Evolutionary conservation across 2,329 filamentous ascomycete genomes (phyloP).

Genomic region (Ophiocordyceps camponoti-leonardi): DNA sequence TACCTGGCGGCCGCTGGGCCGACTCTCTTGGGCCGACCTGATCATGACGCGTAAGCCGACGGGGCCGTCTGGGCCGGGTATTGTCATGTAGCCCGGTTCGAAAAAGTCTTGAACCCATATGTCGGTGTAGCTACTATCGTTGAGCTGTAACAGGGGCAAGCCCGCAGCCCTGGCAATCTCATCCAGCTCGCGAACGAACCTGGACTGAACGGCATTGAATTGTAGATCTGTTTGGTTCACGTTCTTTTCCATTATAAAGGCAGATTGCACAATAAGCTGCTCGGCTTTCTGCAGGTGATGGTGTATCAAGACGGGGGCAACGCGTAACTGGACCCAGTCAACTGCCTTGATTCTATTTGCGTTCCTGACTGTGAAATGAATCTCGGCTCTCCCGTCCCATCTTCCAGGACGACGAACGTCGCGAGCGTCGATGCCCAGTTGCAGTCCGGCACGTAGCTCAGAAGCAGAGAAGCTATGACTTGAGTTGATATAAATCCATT

Average conservation of each 20-base stretch:
- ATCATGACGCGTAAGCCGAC: conserved; percentile 16
- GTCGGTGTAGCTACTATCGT: conserved; percentile 6
- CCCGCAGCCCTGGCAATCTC: background rate
- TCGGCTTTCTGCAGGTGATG: conserved; percentile 16
- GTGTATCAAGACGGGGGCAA: conserved; percentile 20
- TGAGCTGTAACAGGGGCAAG: background rate
- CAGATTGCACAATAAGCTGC: conserved; percentile 9
- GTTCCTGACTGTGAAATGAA: conserved; percentile 13
- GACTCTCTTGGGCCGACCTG: conserved; percentile 5
- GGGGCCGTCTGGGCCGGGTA: conserved; percentile 17
- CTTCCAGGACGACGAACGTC: conserved; percentile 7
- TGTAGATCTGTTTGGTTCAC: background rate
- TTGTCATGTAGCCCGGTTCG: conserved; percentile 19
- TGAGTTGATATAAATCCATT: conserved; percentile 11
- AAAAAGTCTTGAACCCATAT: conserved; percentile 22
- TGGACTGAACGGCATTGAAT: background rate
- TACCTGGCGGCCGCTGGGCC: conserved; percentile 11
- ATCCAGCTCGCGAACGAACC: conserved; percentile 1
- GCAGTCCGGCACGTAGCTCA: conserved; percentile 12
- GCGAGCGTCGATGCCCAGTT: conserved; percentile 18
- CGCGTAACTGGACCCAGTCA: conserved; percentile 14
- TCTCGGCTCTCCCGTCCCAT: conserved; percentile 13
- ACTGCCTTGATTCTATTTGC: conserved; percentile 2
- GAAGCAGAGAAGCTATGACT: conserved; percentile 11
- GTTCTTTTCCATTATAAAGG: background rate